A percentile compares a stretch with the other conserved stretches of the same genome.
Evolutionary conservation across 2,329 filamentous ascomycete species (phyloP).

Genomic region (Aspergillus vadensis): DNA sequence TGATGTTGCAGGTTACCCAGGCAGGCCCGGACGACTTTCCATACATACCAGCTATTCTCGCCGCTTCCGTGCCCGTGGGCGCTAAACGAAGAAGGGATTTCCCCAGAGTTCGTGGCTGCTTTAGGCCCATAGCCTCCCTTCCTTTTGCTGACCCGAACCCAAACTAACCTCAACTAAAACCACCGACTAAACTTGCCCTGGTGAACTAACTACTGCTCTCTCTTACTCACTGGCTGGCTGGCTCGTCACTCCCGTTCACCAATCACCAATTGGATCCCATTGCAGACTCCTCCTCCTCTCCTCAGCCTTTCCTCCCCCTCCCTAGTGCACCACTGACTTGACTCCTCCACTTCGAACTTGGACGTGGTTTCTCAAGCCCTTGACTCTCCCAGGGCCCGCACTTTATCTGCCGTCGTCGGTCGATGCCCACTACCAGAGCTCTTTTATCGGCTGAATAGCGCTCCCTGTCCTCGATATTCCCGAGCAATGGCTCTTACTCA

Average conservation of each 20-base stretch:
- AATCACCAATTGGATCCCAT: slow-evolving; percentile 19
- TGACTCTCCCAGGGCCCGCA: background rate
- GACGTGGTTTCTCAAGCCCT: slow-evolving; percentile 2
- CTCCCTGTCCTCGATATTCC: slow-evolving; percentile 13
- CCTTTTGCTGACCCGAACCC: background rate
- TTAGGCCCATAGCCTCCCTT: background rate
- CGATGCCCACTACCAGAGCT: background rate
- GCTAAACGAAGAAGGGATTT: background rate
- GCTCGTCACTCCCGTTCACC: slow-evolving; percentile 16
- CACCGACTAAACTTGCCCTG: background rate
- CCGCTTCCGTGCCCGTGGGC: background rate
- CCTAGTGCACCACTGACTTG: background rate
- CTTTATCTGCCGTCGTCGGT: background rate
- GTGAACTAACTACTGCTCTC: background rate
- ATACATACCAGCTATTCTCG: background rate
- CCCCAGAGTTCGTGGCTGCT: slow-evolving; percentile 2
- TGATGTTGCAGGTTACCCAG: background rate
- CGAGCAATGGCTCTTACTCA: slow-evolving; percentile 36
- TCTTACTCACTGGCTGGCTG: background rate
- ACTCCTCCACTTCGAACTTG: background rate
- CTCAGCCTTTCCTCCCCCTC: slow-evolving; percentile 15
- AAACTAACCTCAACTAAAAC: slow-evolving; percentile 13
- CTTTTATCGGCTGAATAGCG: background rate
- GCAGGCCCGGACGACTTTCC: background rate
- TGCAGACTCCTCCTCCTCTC: slow-evolving; percentile 12